Base-by-base conservation (phyloP, 2,329 filamentous ascomycete species). In the Penicillium sp. region DNA sequence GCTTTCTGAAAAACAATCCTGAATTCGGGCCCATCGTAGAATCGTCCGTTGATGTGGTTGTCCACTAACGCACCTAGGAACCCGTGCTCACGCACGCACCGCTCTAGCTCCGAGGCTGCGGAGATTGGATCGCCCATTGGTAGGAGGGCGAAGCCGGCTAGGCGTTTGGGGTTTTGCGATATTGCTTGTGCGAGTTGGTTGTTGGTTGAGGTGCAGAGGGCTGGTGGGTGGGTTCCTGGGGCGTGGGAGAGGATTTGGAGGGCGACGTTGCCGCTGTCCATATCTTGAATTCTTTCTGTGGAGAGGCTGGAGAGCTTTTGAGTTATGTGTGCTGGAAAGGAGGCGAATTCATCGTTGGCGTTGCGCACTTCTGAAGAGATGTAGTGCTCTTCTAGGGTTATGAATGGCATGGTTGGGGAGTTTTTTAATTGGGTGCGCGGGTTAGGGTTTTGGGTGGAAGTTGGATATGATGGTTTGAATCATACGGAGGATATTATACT, bases 21-120 rank as follows among this genome's bases (percentile, higher is more conserved):
- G 58, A 76, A 76, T 65, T 66, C 31, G 64, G 61, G 29, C 73
- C 75, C 32, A 42, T 82, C 77, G 62, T 79, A 78, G 59, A 77
- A 78, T 11, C 57, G 53, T 0, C 75, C 75, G 3, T 61, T 59
- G 32, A 56, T 50, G 54, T 76, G 75, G 40, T 76, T 73, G 53
- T 79, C 77, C 9, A 83, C 62, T 40, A 82, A 64, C 1, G 79
- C 77, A 0, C 81, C 80, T 3, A 79, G 71, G 51, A 83, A 80
- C 3, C 72, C 69, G n/a, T 77, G 67, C 45, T 78, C 64, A 4
- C 60, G 66, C 1, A 82, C 69, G 56, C 76, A 77, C 9, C 69
- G 62, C 40, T 63, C 60, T 1, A 76, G 60, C 52, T 76, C 74
- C 7, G 57, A 56, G 0, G 72, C 75, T 1, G 76, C 68, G 44